Conservation (phyloP, 805 yeast genomes). For the Hemisphaericaspora nanyangensis region DNA sequence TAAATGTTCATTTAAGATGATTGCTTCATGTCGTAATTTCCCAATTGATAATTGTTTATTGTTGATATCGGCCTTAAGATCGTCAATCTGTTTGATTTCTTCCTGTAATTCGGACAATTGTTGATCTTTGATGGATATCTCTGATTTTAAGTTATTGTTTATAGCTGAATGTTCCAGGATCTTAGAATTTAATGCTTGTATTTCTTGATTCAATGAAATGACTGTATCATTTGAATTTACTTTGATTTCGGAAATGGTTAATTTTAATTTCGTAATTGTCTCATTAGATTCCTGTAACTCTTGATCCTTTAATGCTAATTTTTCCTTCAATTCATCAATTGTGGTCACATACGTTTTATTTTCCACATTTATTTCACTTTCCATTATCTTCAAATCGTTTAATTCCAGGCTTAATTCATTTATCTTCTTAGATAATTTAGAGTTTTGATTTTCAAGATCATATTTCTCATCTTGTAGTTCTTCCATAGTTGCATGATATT, state of each 20-base stretch:
- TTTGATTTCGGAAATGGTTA: not conserved
- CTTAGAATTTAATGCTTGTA: constrained; percentile 9
- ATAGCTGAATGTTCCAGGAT: constrained; percentile 31
- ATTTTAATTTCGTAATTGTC: constrained; percentile 7
- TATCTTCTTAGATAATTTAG: constrained; percentile 36
- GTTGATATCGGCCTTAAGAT: constrained; percentile 51
- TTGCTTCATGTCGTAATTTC: constrained; percentile 90
- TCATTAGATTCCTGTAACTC: constrained; percentile 13
- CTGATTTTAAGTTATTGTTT: constrained; percentile 18
- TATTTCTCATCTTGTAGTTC: constrained; percentile 36
- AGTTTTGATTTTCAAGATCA: constrained; percentile 34
- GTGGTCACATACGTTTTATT: constrained; percentile 38
- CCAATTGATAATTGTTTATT: constrained; percentile 76
- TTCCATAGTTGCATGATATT: constrained; percentile 31
- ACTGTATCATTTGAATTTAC: constrained; percentile 28
- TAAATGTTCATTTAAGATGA: constrained; percentile 86
- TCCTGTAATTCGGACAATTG: constrained; percentile 21
- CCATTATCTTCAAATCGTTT: constrained; percentile 37
- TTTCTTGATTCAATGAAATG: constrained; percentile 20
- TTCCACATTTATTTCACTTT: constrained; percentile 36
- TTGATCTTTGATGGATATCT: constrained; percentile 7
- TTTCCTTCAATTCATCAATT: constrained; percentile 44
- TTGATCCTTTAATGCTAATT: constrained; percentile 27
- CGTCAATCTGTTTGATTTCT: constrained; percentile 36
- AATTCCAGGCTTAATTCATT: constrained; percentile 38